Evolutionary conservation across 2,329 filamentous ascomycete species (phyloP).

Genomic region (Colletotrichum sp.): DNA sequence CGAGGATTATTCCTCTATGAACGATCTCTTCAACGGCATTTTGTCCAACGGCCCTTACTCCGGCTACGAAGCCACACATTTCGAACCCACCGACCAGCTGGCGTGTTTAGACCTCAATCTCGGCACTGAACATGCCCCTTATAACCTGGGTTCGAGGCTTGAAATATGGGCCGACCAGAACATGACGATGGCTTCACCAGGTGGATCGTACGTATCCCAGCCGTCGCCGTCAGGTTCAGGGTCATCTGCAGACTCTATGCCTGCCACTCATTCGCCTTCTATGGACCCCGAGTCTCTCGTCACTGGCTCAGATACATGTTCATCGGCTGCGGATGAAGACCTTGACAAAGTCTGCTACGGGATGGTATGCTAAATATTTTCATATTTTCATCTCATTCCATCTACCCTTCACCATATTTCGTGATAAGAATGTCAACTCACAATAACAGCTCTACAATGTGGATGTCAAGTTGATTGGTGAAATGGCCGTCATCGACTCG

Average conservation of each 20-base stretch:
- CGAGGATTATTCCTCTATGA: background rate
- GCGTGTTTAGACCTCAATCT: background rate
- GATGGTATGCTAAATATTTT: slow-evolving; percentile 23
- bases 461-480: slow-evolving; percentile 27
- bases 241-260: background rate
- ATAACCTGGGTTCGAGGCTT: background rate
- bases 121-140: background rate
- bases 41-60: background rate
- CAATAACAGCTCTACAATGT: slow-evolving; percentile 25
- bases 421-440: background rate
- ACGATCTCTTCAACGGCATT: background rate
- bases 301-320: slow-evolving; percentile 2
- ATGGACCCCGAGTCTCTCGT: background rate
- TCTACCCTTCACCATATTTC: background rate
- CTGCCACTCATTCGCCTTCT: slow-evolving; percentile 7
- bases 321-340: slow-evolving; percentile 8
- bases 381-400: background rate
- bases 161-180: background rate
- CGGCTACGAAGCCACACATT: background rate
- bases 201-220: background rate
- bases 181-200: background rate
- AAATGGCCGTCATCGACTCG: slow-evolving; percentile 23
- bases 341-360: slow-evolving; percentile 28
- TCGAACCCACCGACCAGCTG: background rate
- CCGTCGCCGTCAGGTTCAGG: background rate